Percentiles rank a stretch among this genome's conserved stretches.
phyloP scores from a whole-genome alignment of 1,284 basidiomycete species.

The Leccinum pallidistipes region DNA sequence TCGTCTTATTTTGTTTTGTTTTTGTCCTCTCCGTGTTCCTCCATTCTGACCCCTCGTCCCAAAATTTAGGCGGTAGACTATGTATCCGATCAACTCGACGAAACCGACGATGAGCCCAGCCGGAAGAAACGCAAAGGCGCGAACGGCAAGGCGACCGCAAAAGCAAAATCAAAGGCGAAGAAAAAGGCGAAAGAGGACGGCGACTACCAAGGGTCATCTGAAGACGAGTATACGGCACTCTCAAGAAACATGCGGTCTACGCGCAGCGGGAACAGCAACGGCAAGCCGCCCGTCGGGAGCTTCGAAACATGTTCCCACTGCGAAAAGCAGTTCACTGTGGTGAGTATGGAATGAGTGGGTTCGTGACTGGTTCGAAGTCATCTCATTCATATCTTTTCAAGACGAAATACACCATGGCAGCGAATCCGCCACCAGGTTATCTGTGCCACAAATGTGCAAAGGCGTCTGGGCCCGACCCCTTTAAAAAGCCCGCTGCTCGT shows the following conservation, averaged over 20 bases:
- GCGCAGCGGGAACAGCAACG: slow-evolving; percentile 36
- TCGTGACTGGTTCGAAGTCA: not conserved
- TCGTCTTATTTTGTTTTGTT: not conserved
- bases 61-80: slow-evolving; percentile 49
- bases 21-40: not conserved
- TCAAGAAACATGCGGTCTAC: slow-evolving; percentile 47
- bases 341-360: slow-evolving; percentile 37
- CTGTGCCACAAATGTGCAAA: slow-evolving; percentile 83
- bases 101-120: slow-evolving; percentile 43
- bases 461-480: slow-evolving; percentile 72
- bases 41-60: not conserved
- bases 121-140: slow-evolving; percentile 43
- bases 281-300: slow-evolving; percentile 74
- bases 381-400: slow-evolving; percentile 34
- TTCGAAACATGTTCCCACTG: slow-evolving; percentile 86
- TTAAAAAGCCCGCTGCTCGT: slow-evolving; percentile 70
- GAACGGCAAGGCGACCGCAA: slow-evolving; percentile 37
- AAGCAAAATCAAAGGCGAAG: slow-evolving; percentile 50
- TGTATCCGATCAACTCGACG: slow-evolving; percentile 75
- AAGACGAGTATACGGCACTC: slow-evolving; percentile 57
- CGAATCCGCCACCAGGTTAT: slow-evolving; percentile 66
- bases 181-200: slow-evolving; percentile 48
- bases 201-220: slow-evolving; percentile 46
- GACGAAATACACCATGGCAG: slow-evolving; percentile 84
- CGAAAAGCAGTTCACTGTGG: slow-evolving; percentile 84